Percentiles rank a stretch among this genome's conserved stretches.
phyloP scores from a whole-genome alignment of 331 rosid species.

The Quercus phellos region DNA sequence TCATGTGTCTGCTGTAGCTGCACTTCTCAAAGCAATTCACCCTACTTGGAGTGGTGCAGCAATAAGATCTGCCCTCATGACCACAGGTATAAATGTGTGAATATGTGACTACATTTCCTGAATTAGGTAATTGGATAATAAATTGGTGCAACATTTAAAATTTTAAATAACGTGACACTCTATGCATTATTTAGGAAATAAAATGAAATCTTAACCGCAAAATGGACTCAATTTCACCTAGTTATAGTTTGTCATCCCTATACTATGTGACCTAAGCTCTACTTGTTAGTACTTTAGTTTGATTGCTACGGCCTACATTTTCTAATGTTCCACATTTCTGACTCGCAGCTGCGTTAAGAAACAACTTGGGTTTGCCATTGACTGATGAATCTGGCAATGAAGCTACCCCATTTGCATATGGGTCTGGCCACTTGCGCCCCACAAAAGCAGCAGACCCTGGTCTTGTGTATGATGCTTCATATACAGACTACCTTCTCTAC shows the following conservation, averaged over 20 bases:
- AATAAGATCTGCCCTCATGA: constrained; percentile 82
- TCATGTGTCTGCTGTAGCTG: constrained; percentile 70
- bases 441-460: constrained; percentile 73
- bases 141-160: too few relatives aligned
- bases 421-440: constrained; percentile 79
- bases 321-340: neutral
- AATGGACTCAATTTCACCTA: too few relatives aligned
- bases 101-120: too few relatives aligned
- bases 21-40: constrained; percentile 76
- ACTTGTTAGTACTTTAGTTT: neutral
- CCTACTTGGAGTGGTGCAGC: constrained; percentile 88
- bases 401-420: constrained; percentile 77
- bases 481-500: constrained; percentile 65
- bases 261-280: neutral
- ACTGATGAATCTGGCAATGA: constrained; percentile 48
- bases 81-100: constrained; percentile 56
- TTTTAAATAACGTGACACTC: too few relatives aligned
- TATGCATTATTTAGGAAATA: too few relatives aligned
- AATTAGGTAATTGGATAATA: neutral
- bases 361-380: constrained; percentile 53
- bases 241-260: too few relatives aligned
- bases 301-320: neutral
- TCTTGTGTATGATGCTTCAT: constrained; percentile 76
- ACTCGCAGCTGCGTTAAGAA: constrained; percentile 45
- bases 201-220: too few relatives aligned